phyloP scores from a whole-genome alignment of 441 rosid species.

The Lagerstroemia fauriei region DNA sequence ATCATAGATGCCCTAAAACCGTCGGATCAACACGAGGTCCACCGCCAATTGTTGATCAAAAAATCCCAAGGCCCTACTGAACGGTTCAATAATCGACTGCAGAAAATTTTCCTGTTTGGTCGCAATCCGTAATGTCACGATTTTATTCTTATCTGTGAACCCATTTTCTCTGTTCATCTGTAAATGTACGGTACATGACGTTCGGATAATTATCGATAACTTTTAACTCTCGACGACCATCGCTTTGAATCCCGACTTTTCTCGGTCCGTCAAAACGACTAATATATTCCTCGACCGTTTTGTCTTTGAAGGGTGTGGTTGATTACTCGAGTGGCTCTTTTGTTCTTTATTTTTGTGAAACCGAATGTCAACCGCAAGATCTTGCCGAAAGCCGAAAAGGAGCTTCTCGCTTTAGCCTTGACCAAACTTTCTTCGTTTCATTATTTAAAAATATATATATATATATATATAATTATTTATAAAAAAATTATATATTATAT shows the following conservation, averaged over 20 bases:
- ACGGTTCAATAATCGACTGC: too few species aligned
- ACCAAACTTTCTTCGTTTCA: background rate
- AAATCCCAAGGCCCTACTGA: too few species aligned
- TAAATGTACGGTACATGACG: too few species aligned
- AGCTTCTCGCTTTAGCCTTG: background rate
- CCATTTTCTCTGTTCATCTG: too few species aligned
- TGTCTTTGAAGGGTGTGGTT: background rate
- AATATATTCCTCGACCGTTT: background rate
- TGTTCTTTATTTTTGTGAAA: background rate
- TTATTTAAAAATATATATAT: background rate
- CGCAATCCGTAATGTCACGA: too few species aligned
- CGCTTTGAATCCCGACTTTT: background rate
- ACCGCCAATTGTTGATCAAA: too few species aligned
- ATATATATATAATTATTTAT: too few species aligned
- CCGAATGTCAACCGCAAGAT: constrained; percentile 1
- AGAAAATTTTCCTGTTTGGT: too few species aligned
- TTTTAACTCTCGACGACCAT: background rate
- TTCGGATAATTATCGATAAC: background rate
- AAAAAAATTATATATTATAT: too few species aligned
- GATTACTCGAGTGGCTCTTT: background rate
- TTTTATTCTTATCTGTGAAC: too few species aligned
- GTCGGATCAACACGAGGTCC: too few species aligned
- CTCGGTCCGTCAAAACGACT: background rate
- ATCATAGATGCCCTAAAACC: too few species aligned
- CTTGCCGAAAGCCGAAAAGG: constrained; percentile 1